Evolutionary conservation across 164 flowering plant species (phyloP), one percentile per base, ranked within the genome.

Genomic region (Saururus chinensis): DNA sequence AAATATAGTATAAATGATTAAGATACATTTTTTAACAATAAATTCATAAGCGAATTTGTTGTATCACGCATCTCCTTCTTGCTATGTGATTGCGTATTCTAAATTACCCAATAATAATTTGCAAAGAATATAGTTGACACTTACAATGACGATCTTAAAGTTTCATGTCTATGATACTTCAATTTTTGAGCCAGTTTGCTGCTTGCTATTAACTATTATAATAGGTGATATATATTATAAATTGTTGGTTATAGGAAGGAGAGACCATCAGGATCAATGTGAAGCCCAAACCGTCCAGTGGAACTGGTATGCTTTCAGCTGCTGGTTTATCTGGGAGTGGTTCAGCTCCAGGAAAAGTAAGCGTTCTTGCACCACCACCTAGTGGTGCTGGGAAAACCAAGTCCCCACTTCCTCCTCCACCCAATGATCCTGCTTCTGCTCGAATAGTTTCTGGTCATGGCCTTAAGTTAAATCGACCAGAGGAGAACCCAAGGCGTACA

Each of bases 241-340:
- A 12, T 45, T 8, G 49, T 45, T 17, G 14, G 14, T 45, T 9
- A 12, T 71, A 95, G 99, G 99, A 95, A 73, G 99, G 99, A 51
- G 99, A 95, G 68, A 92, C 99, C 19, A 95, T 95, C 41, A 69
- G 92, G 65, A 95, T 95, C 68, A 92, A 82, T 80, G 96, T 95
- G 68, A 92, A 91, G 74, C 80, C 75, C 71, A 95, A 89, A 67
- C 68, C 96, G 51, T 58, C 90, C 19, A 73, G 86, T 69, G 92
- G 98, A 61, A 70, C 89, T 12, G 96, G 96, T 57, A 89, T 87
- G 99, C 90, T 91, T 62, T 87, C 97, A 49, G 77, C 93, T 68
- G 93, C 93, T 51, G 96, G 92, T 40, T 65, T 87, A 73, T 73
- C 91, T 24, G 88, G 84, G 8, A 80, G 74, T 49, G 66, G 40